Percentiles rank a stretch among this genome's conserved stretches.
Evolutionary conservation across 2,329 filamentous ascomycete species (phyloP).

Genomic region (Pseudogymnoascus sp.): DNA sequence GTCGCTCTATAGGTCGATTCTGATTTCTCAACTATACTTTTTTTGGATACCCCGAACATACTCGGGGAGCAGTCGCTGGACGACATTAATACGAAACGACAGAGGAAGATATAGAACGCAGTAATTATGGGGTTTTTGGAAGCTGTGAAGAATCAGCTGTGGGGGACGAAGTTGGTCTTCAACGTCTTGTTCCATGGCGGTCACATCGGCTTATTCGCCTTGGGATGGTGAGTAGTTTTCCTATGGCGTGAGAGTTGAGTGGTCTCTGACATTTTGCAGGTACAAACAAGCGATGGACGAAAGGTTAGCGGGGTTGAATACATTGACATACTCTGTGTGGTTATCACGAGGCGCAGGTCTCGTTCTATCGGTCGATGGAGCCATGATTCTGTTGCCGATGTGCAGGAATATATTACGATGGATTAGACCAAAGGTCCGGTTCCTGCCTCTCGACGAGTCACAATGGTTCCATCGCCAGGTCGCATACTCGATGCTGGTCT

Average conservation of each 20-base stretch:
- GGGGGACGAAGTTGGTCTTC: conserved; percentile 65
- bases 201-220: conserved; percentile 71
- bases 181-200: conserved; percentile 74
- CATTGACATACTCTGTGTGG: conserved; percentile 84
- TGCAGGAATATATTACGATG: conserved; percentile 83
- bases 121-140: conserved; percentile 23
- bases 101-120: conserved; percentile 12
- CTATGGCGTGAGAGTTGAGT: conserved; percentile 21
- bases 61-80: conserved; percentile 23
- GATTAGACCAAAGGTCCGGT: conserved; percentile 78
- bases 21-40: conserved; percentile 17
- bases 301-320: conserved; percentile 71
- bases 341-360: conserved; percentile 89
- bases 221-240: conserved; percentile 61
- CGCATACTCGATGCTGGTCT: conserved; percentile 81
- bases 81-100: conserved; percentile 19
- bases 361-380: conserved; percentile 73
- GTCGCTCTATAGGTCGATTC: background rate
- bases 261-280: conserved; percentile 42
- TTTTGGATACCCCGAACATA: conserved; percentile 9
- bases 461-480: conserved; percentile 95
- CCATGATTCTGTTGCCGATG: conserved; percentile 87
- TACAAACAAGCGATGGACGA: conserved; percentile 65
- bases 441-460: conserved; percentile 90
- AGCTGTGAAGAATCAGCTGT: conserved; percentile 55